phyloP scores from a whole-genome alignment of 352 stramenopile species.

The Aphanomyces astaci region DNA sequence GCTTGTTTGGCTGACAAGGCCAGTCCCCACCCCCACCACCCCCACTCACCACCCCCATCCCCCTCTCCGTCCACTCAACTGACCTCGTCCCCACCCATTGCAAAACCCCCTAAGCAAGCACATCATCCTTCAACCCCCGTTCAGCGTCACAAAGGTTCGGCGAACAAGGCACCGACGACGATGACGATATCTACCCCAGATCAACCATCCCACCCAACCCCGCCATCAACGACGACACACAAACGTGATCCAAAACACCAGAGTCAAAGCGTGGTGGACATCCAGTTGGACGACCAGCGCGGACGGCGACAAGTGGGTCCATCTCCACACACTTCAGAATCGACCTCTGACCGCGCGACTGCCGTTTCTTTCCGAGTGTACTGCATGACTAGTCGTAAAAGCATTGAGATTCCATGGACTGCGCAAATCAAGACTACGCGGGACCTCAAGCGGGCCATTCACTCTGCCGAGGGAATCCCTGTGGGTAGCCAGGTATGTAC shows the following conservation, averaged over 20 bases:
- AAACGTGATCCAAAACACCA: no score
- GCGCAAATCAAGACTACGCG: background rate
- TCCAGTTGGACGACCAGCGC: no score
- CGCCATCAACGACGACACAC: no score
- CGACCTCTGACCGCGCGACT: background rate
- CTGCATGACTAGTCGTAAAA: background rate
- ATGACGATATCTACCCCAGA: background rate
- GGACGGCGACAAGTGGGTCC: no score
- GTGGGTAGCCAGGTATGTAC: background rate
- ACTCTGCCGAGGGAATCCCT: background rate
- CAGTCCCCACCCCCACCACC: background rate
- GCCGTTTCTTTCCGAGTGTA: background rate
- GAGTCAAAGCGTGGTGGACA: no score
- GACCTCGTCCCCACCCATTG: no score
- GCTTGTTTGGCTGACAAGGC: background rate
- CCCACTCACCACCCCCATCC: conserved; percentile 15
- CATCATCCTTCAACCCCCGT: no score
- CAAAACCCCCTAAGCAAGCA: no score
- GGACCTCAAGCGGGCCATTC: background rate
- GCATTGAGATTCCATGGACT: background rate
- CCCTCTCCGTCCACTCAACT: conserved; percentile 39
- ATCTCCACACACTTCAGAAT: background rate
- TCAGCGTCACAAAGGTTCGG: no score
- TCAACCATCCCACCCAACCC: background rate
- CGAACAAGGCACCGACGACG: background rate